These are phyloP conservation scores for Solanum dulcamara DNA, from an alignment of 257 asterid species.

Conservation along the genomic window DNA sequence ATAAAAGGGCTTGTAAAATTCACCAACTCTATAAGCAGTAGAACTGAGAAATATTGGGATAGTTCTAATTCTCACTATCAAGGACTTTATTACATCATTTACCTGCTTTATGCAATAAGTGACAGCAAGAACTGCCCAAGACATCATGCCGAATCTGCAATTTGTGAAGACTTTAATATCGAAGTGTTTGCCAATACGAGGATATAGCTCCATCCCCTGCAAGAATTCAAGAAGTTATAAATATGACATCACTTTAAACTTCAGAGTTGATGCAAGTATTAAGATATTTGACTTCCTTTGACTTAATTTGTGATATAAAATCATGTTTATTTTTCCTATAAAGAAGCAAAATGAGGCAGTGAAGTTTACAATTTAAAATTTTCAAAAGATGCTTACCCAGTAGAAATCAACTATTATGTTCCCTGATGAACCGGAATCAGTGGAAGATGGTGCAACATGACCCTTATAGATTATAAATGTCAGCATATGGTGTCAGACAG, in stretches of 20 bases:
- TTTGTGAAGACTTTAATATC: constrained; percentile 95
- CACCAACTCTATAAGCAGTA: background rate
- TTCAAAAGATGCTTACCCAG: constrained; percentile 51
- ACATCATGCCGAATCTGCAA: constrained; percentile 98
- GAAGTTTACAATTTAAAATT: background rate
- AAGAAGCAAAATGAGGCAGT: background rate
- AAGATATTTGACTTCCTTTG: background rate
- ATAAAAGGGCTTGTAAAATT: background rate
- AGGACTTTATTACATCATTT: background rate
- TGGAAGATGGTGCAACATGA: constrained; percentile 73
- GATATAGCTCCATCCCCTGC: constrained; percentile 98
- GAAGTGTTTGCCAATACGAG: constrained; percentile 88
- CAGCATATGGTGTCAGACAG: constrained; percentile 19
- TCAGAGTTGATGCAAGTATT: background rate
- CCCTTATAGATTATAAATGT: constrained; percentile 35
- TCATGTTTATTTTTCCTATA: background rate
- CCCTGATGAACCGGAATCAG: constrained; percentile 92
- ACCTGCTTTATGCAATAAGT: constrained; percentile 99
- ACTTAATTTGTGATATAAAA: background rate
- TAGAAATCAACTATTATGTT: constrained; percentile 84
- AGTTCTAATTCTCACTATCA: background rate
- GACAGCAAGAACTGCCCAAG: constrained; percentile 96
- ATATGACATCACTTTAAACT: background rate
- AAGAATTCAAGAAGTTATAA: background rate
- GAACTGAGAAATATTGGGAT: background rate